Evolutionary conservation across 2,329 filamentous ascomycete genomes (phyloP), one percentile per base, ranked within the genome.

Genomic region (Aspergillus aculeatus): DNA sequence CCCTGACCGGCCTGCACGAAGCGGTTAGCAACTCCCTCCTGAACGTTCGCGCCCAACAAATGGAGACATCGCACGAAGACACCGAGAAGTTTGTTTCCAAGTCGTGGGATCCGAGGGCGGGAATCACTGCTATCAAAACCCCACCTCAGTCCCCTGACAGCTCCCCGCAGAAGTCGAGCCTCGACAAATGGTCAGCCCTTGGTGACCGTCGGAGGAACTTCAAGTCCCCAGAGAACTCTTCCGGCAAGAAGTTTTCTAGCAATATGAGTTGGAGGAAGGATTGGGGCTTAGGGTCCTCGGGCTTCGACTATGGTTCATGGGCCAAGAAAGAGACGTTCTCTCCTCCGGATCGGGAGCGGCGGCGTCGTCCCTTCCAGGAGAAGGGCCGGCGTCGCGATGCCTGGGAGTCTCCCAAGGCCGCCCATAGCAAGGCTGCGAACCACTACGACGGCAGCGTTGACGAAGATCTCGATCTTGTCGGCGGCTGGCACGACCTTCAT

Each of bases 391-490:
- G 82, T 56, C 75, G 73, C 48, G 70, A 77, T 56, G 64, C 65
- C 24, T 64, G 63, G 57, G 72, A 74, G 56, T 64, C 64, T 16
- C 60, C 66, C 12, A 75, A 71, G 58, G 63, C 63, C 62, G 72
- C 69, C 66, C 70, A 65, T 62, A 70, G 68, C 68, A 76, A 72
- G 58, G 62, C 64, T 47, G 67, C 71, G 48, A 70, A 71, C 50
- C 69, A 71, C 68, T 77, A 82, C 72, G 88, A 89, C 79, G 84
- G 71, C 57, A 76, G 69, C 50, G 59, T 76, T 29, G 76, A 91
- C 75, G 88, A 88, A 73, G 90, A 94, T 73, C 80, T 93, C 82
- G 92, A 96, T 86, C 96, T 94, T 89, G 91, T 96, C 87, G 92
- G 92, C 82, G 91, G 90, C 80, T 96, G 91, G 87, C 87, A 90